Conservation (phyloP, 2,329 filamentous ascomycete genomes). For the Aaosphaeria pasadenensis region DNA sequence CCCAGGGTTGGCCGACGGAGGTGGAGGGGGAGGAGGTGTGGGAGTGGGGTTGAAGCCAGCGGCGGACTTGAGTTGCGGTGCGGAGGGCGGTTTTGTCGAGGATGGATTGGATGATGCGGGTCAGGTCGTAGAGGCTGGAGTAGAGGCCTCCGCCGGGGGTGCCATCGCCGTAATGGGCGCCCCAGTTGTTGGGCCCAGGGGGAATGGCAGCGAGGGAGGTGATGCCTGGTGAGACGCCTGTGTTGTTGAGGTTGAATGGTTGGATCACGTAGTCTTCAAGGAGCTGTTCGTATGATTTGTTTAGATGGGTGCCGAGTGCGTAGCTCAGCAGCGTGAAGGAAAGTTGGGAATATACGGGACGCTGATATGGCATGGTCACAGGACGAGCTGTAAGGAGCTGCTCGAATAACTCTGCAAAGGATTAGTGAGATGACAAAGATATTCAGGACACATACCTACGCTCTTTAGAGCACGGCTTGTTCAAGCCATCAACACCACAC, state of each 20-base stretch:
- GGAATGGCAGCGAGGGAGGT: conserved; percentile 1
- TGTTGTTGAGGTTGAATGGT: not conserved
- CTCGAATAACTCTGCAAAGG: not conserved
- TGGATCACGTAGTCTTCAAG: not conserved
- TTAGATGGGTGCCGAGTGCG: not conserved
- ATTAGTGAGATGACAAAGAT: not conserved
- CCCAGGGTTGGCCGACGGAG: conserved; percentile 1
- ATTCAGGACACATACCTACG: conserved; percentile 1
- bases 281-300: not conserved
- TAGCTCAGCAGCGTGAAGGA: not conserved
- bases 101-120: not conserved
- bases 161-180: conserved; percentile 1
- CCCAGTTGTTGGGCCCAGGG: conserved; percentile 1
- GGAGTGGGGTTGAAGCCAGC: not conserved
- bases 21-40: not conserved
- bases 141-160: conserved; percentile 4
- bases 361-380: not conserved
- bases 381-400: not conserved
- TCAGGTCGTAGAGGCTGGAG: conserved; percentile 2
- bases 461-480: conserved; percentile 2
- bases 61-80: not conserved
- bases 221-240: not conserved
- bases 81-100: conserved; percentile 1
- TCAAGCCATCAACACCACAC: conserved; percentile 3
- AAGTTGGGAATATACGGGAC: not conserved